A percentile compares a stretch with the other conserved stretches of the same genome.
Evolutionary conservation across 2,329 filamentous ascomycete genomes (phyloP).

Genomic region (Verticillium klebahnii): DNA sequence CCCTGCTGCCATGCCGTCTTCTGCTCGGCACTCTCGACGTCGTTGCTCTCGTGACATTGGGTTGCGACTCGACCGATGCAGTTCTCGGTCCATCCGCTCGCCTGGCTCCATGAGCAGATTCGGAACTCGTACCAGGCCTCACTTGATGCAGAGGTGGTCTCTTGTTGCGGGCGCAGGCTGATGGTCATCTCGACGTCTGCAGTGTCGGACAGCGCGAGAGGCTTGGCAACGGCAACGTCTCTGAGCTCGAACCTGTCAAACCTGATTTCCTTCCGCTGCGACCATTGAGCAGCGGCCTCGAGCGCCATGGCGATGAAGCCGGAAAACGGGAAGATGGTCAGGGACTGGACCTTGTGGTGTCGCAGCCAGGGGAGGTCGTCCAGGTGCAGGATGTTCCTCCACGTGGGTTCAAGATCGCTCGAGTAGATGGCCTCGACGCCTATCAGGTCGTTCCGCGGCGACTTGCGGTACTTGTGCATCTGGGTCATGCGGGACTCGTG

Average conservation of each 20-base stretch:
- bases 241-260: slow-evolving; percentile 35
- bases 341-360: slow-evolving; percentile 53
- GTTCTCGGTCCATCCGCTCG: slow-evolving; percentile 53
- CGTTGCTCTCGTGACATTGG: slow-evolving; percentile 26
- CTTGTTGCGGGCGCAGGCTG: slow-evolving; percentile 36
- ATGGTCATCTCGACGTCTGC: slow-evolving; percentile 44
- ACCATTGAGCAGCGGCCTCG: slow-evolving; percentile 34
- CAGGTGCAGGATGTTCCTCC: slow-evolving; percentile 42
- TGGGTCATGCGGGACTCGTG: slow-evolving; percentile 39
- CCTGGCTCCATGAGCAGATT: slow-evolving; percentile 44
- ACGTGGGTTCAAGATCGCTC: slow-evolving; percentile 40
- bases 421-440: slow-evolving; percentile 39
- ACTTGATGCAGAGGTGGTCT: slow-evolving; percentile 34
- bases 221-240: slow-evolving; percentile 39
- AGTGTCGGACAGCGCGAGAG: slow-evolving; percentile 39
- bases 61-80: slow-evolving; percentile 48
- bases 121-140: slow-evolving; percentile 49
- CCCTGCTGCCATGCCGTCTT: slow-evolving; percentile 17
- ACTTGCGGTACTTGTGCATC: slow-evolving; percentile 34
- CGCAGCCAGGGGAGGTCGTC: slow-evolving; percentile 53
- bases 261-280: background rate
- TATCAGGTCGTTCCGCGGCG: slow-evolving; percentile 39
- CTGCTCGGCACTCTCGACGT: slow-evolving; percentile 24
- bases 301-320: slow-evolving; percentile 48
- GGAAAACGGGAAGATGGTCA: slow-evolving; percentile 50